Evolutionary conservation across 257 asterid species (phyloP).

Genomic region (Gardenia jasminoides): DNA sequence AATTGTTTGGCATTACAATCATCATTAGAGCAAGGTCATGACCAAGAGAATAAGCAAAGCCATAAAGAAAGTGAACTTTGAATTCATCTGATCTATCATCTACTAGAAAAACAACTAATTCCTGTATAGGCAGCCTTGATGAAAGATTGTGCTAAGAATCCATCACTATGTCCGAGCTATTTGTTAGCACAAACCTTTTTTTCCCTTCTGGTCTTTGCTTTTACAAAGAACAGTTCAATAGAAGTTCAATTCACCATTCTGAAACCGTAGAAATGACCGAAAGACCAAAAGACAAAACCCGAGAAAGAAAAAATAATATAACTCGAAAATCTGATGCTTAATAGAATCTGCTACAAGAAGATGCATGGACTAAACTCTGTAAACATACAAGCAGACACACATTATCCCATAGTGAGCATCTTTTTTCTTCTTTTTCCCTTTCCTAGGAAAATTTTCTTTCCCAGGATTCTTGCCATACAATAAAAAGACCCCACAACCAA

Average conservation of each 20-base stretch:
- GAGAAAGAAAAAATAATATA: neutral
- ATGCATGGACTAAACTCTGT: neutral
- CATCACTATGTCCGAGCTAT: neutral
- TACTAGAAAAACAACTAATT: neutral
- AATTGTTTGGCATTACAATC: neutral
- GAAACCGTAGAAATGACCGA: neutral
- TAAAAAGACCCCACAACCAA: neutral
- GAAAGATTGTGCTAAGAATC: neutral
- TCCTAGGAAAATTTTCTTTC: neutral
- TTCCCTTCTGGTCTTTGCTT: neutral
- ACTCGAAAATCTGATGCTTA: neutral
- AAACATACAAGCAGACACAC: neutral
- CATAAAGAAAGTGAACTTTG: neutral
- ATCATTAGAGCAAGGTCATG: neutral
- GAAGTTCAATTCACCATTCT: neutral
- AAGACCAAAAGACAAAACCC: neutral
- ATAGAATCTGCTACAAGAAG: neutral
- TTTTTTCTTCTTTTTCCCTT: neutral
- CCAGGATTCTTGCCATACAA: neutral
- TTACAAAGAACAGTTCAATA: neutral
- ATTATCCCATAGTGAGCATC: neutral
- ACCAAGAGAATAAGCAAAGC: neutral
- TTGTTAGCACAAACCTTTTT: neutral
- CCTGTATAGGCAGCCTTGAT: neutral
- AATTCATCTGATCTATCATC: neutral